A percentile compares a stretch with the other conserved stretches of the same genome.
Evolutionary conservation across 371 early-diverging fungal species (phyloP).

Genomic region (Lichtheimia ornata): DNA sequence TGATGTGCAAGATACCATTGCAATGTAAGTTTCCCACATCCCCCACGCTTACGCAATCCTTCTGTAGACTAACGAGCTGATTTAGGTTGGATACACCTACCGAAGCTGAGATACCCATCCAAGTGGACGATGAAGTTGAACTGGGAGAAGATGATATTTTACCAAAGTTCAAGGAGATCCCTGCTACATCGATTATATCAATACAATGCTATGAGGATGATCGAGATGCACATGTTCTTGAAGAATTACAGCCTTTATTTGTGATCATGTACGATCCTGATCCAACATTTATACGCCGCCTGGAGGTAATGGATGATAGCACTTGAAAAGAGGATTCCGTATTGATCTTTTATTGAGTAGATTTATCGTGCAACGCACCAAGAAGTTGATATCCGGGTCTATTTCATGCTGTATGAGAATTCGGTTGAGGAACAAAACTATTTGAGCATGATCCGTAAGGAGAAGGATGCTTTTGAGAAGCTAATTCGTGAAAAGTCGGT

Average conservation of each 20-base stretch:
- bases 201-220: slow-evolving; percentile 69
- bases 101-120: background rate
- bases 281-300: slow-evolving; percentile 81
- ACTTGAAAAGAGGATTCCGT: background rate
- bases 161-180: slow-evolving; percentile 36
- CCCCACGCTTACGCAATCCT: background rate
- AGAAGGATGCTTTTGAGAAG: slow-evolving; percentile 93
- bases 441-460: slow-evolving; percentile 79
- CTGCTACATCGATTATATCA: slow-evolving; percentile 38
- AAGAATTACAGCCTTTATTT: slow-evolving; percentile 73
- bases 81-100: slow-evolving; percentile 12
- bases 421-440: slow-evolving; percentile 96
- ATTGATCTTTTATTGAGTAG: slow-evolving; percentile 1
- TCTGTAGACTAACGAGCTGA: background rate
- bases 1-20: slow-evolving; percentile 24
- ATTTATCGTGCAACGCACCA: slow-evolving; percentile 70
- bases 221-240: slow-evolving; percentile 54
- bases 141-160: slow-evolving; percentile 32
- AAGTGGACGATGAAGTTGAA: background rate
- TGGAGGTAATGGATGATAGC: slow-evolving; percentile 62
- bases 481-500: slow-evolving; percentile 90
- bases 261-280: slow-evolving; percentile 92
- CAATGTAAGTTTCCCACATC: slow-evolving; percentile 11
- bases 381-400: slow-evolving; percentile 67
- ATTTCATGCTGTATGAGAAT: slow-evolving; percentile 91